Percentiles rank a stretch among this genome's conserved stretches.
phyloP scores from a whole-genome alignment of 441 rosid genomes.

The Arabidopsis hybrid region DNA sequence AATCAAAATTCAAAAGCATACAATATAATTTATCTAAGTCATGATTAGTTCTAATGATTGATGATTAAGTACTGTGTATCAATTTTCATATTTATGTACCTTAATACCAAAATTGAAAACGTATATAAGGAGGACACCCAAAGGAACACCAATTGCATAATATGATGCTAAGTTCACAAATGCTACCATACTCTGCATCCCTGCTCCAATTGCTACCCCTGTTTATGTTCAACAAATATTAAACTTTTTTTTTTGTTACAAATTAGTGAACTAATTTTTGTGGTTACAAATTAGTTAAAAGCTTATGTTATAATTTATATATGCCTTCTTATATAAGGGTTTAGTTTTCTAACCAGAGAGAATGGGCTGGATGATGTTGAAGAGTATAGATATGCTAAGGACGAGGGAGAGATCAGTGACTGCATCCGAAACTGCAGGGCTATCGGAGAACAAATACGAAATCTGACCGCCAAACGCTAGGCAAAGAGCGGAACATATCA shows the following conservation, averaged over 20 bases:
- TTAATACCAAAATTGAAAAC: conserved; percentile 44
- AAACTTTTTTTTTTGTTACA: not conserved
- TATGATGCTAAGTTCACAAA: conserved; percentile 50
- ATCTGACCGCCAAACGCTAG: conserved; percentile 51
- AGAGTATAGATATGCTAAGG: conserved; percentile 62
- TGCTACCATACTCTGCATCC: conserved; percentile 50
- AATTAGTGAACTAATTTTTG: not conserved
- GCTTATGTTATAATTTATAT: not conserved
- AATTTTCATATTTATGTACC: conserved; percentile 29
- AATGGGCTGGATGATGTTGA: conserved; percentile 65
- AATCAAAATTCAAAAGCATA: conserved; percentile 5
- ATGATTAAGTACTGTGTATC: not conserved
- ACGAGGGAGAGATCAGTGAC: conserved; percentile 64
- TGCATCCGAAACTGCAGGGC: conserved; percentile 50
- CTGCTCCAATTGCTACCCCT: conserved; percentile 60
- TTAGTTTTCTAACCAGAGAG: conserved; percentile 55
- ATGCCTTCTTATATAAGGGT: not conserved
- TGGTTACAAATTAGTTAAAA: not conserved
- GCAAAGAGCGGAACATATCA: conserved; percentile 53
- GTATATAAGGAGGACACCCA: conserved; percentile 44
- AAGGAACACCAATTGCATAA: conserved; percentile 50
- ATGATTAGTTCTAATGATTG: not conserved
- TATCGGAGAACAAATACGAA: conserved; percentile 57
- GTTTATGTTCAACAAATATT: conserved; percentile 19
- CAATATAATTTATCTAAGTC: conserved; percentile 1